Percentiles rank a stretch among this genome's conserved stretches.
phyloP scores from a whole-genome alignment of 768 basidiomycete genomes.

The Termitomyces sp. region DNA sequence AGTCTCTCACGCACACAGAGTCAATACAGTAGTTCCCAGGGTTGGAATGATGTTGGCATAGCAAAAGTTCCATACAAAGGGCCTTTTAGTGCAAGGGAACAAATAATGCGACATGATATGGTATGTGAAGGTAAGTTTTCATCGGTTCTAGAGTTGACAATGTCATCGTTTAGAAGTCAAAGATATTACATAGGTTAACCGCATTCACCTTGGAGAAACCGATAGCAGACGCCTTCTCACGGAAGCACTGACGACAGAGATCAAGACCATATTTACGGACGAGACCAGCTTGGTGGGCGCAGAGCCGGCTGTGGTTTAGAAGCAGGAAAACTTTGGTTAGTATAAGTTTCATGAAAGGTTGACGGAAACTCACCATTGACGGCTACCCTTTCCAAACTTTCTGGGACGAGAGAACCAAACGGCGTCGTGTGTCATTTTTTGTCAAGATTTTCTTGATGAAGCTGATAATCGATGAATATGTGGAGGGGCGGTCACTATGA shows the following conservation, averaged over 20 bases:
- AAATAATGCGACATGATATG: neutral
- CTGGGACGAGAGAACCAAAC: constrained; percentile 97
- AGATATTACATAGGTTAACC: neutral
- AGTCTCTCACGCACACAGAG: neutral
- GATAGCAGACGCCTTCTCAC: constrained; percentile 90
- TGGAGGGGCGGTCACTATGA: neutral
- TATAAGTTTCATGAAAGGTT: neutral
- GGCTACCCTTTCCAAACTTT: constrained; percentile 92
- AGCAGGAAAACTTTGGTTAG: neutral
- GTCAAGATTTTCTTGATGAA: constrained; percentile 16
- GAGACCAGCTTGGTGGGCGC: constrained; percentile 96
- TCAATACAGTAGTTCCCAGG: neutral
- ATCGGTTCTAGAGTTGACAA: constrained; percentile 39
- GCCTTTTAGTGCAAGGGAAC: constrained; percentile 3
- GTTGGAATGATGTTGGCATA: constrained; percentile 10
- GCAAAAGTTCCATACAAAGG: constrained; percentile 15
- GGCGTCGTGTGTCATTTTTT: constrained; percentile 94
- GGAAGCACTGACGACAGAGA: constrained; percentile 98
- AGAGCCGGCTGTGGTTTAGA: constrained; percentile 68
- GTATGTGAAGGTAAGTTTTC: constrained; percentile 17
- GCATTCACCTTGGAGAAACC: constrained; percentile 88
- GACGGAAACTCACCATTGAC: constrained; percentile 72
- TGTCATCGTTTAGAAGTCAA: neutral
- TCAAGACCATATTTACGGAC: constrained; percentile 97
- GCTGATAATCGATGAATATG: constrained; percentile 3